Evolutionary conservation across 768 basidiomycete species (phyloP).

Genomic region (Cubamyces sp.): DNA sequence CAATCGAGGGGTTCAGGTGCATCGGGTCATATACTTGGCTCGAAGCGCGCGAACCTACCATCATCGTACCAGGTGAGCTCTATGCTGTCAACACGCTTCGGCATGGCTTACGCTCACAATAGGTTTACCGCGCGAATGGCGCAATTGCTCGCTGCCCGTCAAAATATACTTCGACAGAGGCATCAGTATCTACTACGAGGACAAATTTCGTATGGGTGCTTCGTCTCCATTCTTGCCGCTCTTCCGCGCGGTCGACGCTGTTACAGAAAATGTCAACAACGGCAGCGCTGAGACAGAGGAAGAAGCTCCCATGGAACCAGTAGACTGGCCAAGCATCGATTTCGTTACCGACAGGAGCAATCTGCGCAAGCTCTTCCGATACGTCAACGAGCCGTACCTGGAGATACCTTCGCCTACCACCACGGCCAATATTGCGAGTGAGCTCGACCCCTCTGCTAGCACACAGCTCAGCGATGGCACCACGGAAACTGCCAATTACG

Average conservation of each 20-base stretch:
- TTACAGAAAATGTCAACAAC: constrained; percentile 8
- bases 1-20: constrained; percentile 40
- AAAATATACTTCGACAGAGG: constrained; percentile 59
- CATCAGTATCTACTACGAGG: constrained; percentile 55
- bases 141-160: constrained; percentile 48
- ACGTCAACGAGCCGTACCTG: constrained; percentile 39
- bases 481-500: background rate
- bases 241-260: constrained; percentile 57
- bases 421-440: too few relatives aligned
- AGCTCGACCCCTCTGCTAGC: background rate
- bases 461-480: background rate
- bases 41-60: constrained; percentile 46
- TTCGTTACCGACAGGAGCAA: constrained; percentile 67
- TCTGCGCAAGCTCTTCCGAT: constrained; percentile 63
- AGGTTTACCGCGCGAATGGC: constrained; percentile 68
- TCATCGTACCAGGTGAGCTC: constrained; percentile 52
- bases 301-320: constrained; percentile 25
- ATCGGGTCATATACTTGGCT: constrained; percentile 61
- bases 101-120: background rate
- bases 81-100: too few relatives aligned
- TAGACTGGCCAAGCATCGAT: constrained; percentile 45
- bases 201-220: constrained; percentile 49
- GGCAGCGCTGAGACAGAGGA: background rate
- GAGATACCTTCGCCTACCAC: constrained; percentile 27
- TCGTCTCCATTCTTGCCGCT: constrained; percentile 52